phyloP scores from a whole-genome alignment of 371 early-diverging fungal genomes.

The Agmasoma carcini region DNA sequence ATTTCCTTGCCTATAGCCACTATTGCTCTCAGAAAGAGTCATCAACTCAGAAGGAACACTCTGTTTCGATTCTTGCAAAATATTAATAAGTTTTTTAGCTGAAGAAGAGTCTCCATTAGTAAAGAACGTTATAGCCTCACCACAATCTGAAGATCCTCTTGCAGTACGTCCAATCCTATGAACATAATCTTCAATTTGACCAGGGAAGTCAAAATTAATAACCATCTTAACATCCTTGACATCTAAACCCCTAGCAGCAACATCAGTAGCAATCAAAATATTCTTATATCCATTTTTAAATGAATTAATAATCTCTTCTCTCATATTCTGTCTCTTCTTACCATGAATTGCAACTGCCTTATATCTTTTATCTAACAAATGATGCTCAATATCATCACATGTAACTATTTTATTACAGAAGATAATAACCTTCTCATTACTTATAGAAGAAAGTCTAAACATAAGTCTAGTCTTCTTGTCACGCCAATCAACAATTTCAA shows the following conservation, averaged over 20 bases:
- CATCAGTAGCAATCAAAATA: slow-evolving; percentile 98
- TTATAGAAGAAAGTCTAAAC: slow-evolving; percentile 58
- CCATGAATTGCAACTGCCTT: slow-evolving; percentile 93
- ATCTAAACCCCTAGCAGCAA: slow-evolving; percentile 96
- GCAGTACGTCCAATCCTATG: slow-evolving; percentile 96
- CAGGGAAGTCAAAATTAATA: slow-evolving; percentile 95
- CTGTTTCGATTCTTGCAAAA: slow-evolving; percentile 81
- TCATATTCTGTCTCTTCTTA: slow-evolving; percentile 87
- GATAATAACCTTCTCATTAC: slow-evolving; percentile 73
- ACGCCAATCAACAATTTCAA: slow-evolving; percentile 65
- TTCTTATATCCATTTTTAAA: slow-evolving; percentile 72
- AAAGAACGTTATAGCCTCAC: slow-evolving; percentile 84
- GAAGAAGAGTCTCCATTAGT: slow-evolving; percentile 71
- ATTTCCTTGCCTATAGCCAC: slow-evolving; percentile 10
- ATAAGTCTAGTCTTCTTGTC: slow-evolving; percentile 86
- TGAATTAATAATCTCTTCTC: slow-evolving; percentile 83
- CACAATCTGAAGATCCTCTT: slow-evolving; percentile 76
- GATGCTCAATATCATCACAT: slow-evolving; percentile 79
- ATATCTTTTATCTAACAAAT: slow-evolving; percentile 76
- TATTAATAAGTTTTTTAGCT: slow-evolving; percentile 70
- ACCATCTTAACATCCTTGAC: slow-evolving; percentile 89
- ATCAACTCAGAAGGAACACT: slow-evolving; percentile 66
- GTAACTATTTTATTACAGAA: slow-evolving; percentile 90
- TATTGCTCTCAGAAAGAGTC: slow-evolving; percentile 56
- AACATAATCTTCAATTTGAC: slow-evolving; percentile 77